These are phyloP conservation scores for Suhomyces guaymorum DNA, from an alignment of 1,139 yeast genomes.

Conservation along the genomic window DNA sequence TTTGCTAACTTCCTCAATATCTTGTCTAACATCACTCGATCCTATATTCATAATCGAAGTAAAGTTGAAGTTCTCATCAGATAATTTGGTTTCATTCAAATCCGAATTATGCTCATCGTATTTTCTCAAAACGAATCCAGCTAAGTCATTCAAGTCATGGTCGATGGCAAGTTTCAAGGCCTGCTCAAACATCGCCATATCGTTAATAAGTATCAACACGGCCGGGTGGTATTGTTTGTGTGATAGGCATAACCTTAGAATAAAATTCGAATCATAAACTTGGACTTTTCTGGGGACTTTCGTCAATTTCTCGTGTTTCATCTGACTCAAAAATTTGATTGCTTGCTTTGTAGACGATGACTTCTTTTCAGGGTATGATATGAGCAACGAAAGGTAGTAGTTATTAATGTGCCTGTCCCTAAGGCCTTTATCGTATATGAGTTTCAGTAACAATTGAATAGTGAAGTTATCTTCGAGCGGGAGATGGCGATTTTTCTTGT, in stretches of 20 bases:
- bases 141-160: conserved; percentile 61
- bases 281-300: conserved; percentile 12
- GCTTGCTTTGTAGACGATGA: conserved; percentile 32
- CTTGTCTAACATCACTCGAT: too few species aligned
- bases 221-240: conserved; percentile 64
- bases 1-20: conserved; percentile 22
- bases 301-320: conserved; percentile 21
- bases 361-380: conserved; percentile 52
- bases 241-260: conserved; percentile 70
- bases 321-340: conserved; percentile 30
- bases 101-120: conserved; percentile 31
- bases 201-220: conserved; percentile 65
- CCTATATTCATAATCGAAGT: too few species aligned
- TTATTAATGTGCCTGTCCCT: conserved; percentile 63
- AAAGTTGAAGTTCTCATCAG: too few species aligned
- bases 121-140: conserved; percentile 37
- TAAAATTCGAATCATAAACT: conserved; percentile 67
- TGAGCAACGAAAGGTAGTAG: conserved; percentile 68
- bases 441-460: conserved; percentile 59
- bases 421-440: conserved; percentile 54
- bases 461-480: conserved; percentile 56
- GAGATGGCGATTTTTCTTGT: conserved; percentile 40
- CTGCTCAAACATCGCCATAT: conserved; percentile 69
- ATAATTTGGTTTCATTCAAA: conserved; percentile 8
- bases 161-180: conserved; percentile 76